These are phyloP conservation scores for Pseudogymnoascus sp. DNA, from an alignment of 2,329 filamentous ascomycete species.

Conservation along the genomic window DNA sequence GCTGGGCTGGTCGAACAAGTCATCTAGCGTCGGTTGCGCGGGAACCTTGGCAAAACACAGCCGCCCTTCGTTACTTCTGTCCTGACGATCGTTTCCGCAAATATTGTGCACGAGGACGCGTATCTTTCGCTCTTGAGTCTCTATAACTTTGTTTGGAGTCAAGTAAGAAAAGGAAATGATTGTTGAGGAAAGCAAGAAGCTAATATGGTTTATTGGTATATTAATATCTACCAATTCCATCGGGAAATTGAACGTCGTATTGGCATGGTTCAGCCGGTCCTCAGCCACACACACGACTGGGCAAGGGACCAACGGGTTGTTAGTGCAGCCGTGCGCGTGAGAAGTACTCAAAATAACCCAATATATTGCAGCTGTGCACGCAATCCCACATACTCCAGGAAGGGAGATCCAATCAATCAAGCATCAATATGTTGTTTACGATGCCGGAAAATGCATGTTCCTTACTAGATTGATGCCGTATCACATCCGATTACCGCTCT, in stretches of 20 bases:
- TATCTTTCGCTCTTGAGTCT: background rate
- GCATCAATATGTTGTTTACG: background rate
- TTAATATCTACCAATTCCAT: background rate
- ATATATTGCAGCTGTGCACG: background rate
- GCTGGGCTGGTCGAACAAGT: background rate
- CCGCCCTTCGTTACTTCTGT: constrained; percentile 5
- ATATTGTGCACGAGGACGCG: background rate
- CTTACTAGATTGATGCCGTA: background rate
- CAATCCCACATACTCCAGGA: background rate
- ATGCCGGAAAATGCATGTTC: background rate
- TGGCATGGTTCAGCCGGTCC: constrained; percentile 3
- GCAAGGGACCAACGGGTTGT: constrained; percentile 2
- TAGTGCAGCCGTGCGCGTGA: background rate
- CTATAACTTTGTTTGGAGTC: background rate
- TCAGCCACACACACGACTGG: constrained; percentile 6
- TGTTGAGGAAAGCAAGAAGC: constrained; percentile 2
- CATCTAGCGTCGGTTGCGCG: constrained; percentile 7
- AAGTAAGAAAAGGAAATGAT: background rate
- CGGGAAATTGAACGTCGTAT: constrained; percentile 6
- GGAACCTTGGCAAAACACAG: constrained; percentile 9
- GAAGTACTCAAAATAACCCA: constrained; percentile 1
- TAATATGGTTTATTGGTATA: background rate
- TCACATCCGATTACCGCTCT: background rate
- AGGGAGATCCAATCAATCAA: background rate
- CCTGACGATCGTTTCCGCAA: constrained; percentile 6